phyloP scores from a whole-genome alignment of 805 yeast species.

The Starmerella apicola region DNA sequence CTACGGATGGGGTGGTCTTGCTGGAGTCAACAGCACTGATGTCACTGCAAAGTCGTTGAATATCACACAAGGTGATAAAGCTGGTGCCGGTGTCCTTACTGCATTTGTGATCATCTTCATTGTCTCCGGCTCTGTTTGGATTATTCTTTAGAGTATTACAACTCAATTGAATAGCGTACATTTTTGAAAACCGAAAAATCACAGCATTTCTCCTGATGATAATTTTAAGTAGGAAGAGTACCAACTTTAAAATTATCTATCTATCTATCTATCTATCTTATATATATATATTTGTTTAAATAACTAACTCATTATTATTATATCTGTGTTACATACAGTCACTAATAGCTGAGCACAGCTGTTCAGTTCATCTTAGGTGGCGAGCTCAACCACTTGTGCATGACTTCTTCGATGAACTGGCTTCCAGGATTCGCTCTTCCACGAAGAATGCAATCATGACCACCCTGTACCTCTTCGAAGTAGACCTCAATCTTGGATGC shows the following conservation, averaged over 20 bases:
- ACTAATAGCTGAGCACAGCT: too few relatives aligned
- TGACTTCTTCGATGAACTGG: conserved; percentile 3
- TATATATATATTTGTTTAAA: too few relatives aligned
- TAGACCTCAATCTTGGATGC: conserved; percentile 5
- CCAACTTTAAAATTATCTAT: too few relatives aligned
- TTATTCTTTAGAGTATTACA: conserved; percentile 10
- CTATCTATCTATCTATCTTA: too few relatives aligned
- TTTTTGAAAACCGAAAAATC: too few relatives aligned
- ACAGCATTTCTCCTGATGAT: too few relatives aligned
- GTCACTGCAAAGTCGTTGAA: conserved; percentile 16
- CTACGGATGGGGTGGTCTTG: conserved; percentile 22
- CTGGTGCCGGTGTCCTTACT: conserved; percentile 78
- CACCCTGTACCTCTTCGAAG: conserved; percentile 19
- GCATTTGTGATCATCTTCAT: conserved; percentile 52
- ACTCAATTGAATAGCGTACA: too few relatives aligned
- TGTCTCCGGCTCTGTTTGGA: conserved; percentile 55
- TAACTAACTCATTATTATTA: too few relatives aligned
- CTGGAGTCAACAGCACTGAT: conserved; percentile 20
- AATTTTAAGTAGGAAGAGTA: too few relatives aligned
- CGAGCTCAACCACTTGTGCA: conserved; percentile 10
- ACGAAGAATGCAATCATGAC: conserved; percentile 21
- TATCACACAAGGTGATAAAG: conserved; percentile 43
- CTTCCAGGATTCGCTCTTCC: conserved; percentile 14
- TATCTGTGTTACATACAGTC: too few relatives aligned
- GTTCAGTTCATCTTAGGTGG: too few relatives aligned